phyloP scores from a whole-genome alignment of 768 basidiomycete genomes.

The Psilocybe azurescens region DNA sequence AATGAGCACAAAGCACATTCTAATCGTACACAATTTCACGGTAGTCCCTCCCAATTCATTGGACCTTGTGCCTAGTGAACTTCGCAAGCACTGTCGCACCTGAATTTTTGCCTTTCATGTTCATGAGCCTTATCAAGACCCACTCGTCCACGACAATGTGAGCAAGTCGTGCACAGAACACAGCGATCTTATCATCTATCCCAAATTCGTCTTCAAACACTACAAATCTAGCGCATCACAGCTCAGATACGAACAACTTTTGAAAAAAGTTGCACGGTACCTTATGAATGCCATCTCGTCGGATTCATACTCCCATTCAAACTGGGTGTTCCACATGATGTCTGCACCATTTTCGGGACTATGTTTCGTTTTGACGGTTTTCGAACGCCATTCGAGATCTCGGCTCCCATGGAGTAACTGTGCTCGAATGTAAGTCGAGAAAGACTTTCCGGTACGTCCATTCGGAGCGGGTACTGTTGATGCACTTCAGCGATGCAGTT shows the following conservation, averaged over 20 bases:
- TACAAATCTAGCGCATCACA: constrained; percentile 31
- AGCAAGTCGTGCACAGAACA: constrained; percentile 58
- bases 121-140: constrained; percentile 54
- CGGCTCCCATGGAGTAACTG: constrained; percentile 47
- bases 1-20: too few relatives aligned
- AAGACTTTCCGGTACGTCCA: constrained; percentile 40
- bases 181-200: constrained; percentile 49
- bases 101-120: constrained; percentile 53
- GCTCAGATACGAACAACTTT: constrained; percentile 2
- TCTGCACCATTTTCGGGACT: constrained; percentile 39
- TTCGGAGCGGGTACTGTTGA: constrained; percentile 51
- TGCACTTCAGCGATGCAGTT: background rate
- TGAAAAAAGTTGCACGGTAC: constrained; percentile 31
- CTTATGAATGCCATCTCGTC: constrained; percentile 61
- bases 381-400: constrained; percentile 49
- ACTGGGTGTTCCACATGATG: constrained; percentile 45
- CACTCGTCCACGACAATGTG: constrained; percentile 49
- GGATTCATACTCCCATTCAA: constrained; percentile 54
- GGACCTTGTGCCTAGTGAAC: constrained; percentile 5
- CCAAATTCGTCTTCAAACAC: constrained; percentile 48
- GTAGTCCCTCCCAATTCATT: too few relatives aligned
- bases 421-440: constrained; percentile 48
- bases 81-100: constrained; percentile 38
- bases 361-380: constrained; percentile 41
- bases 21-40: too few relatives aligned